phyloP scores from a whole-genome alignment of 2,329 filamentous ascomycete species.

The Neonectria coccinea region DNA sequence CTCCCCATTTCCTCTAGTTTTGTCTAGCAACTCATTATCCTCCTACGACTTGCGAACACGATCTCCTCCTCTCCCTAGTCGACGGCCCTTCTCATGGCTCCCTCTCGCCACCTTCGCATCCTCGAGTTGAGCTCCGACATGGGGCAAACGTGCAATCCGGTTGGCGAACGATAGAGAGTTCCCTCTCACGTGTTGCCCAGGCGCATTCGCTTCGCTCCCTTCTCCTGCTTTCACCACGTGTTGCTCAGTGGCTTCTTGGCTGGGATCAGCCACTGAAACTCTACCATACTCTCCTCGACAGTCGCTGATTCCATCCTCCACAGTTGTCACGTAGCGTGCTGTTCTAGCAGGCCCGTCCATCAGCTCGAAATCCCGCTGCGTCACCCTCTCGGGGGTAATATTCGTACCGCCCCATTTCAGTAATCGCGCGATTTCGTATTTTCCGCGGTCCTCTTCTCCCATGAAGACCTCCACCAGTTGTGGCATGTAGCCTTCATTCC shows the following conservation, averaged over 20 bases:
- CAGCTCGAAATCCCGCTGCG: slow-evolving; percentile 1
- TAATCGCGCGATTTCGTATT: slow-evolving; percentile 74
- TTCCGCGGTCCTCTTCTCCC: slow-evolving; percentile 79
- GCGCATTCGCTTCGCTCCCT: slow-evolving; percentile 1
- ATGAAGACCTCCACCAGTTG: slow-evolving; percentile 80
- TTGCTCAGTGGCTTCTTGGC: slow-evolving; percentile 10
- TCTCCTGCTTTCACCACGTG: background rate
- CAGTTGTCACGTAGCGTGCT: slow-evolving; percentile 11
- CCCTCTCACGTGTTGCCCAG: slow-evolving; percentile 8
- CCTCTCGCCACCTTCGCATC: slow-evolving; percentile 2
- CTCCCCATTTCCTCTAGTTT: background rate
- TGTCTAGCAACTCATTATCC: background rate
- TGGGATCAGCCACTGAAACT: slow-evolving; percentile 10
- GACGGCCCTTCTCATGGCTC: background rate
- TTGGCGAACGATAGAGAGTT: slow-evolving; percentile 34
- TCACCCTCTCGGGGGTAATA: background rate
- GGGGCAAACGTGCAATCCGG: slow-evolving; percentile 30
- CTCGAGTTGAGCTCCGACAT: background rate
- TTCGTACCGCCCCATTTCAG: slow-evolving; percentile 22
- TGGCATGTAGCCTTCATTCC: slow-evolving; percentile 73
- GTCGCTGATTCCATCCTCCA: background rate
- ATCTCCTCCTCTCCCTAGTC: background rate
- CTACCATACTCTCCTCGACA: slow-evolving; percentile 17
- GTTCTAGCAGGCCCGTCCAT: slow-evolving; percentile 23
- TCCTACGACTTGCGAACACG: background rate